Evolutionary conservation across 495 filamentous ascomycete genomes (phyloP).

Genomic region (Penicillium coffeae): DNA sequence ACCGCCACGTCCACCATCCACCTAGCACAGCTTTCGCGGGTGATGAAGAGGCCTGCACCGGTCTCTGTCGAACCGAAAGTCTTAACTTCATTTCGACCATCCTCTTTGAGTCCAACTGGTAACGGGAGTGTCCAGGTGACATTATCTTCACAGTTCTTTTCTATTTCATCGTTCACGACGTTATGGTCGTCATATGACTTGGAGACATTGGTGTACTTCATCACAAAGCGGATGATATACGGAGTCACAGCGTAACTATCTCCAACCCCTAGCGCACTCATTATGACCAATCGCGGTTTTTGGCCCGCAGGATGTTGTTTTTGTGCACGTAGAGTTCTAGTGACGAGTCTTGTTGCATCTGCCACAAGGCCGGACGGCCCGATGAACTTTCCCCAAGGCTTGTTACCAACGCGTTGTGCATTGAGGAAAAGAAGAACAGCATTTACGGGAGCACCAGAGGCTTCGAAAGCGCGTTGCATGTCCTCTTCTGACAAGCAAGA

Average conservation of each 20-base stretch:
- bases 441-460: conserved; percentile 3
- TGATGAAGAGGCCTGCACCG: conserved; percentile 1
- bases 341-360: conserved; percentile 1
- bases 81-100: not conserved
- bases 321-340: not conserved
- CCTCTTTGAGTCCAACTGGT: not conserved
- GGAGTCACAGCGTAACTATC: not conserved
- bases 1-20: conserved; percentile 12
- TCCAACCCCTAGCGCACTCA: not conserved
- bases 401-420: conserved; percentile 1
- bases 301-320: not conserved
- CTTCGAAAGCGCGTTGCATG: conserved; percentile 6
- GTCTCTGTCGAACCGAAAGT: conserved; percentile 3
- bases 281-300: not conserved
- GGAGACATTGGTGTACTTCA: conserved; percentile 3
- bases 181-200: conserved; percentile 9
- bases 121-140: not conserved
- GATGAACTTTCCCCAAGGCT: conserved; percentile 11
- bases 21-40: conserved; percentile 10
- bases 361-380: conserved; percentile 6
- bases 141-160: conserved; percentile 4
- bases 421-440: conserved; percentile 3
- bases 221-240: not conserved
- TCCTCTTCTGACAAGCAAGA: conserved; percentile 4
- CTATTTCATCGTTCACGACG: conserved; percentile 9